Conservation (phyloP, 148 eudicot species). For the Suaeda aralocaspica region DNA sequence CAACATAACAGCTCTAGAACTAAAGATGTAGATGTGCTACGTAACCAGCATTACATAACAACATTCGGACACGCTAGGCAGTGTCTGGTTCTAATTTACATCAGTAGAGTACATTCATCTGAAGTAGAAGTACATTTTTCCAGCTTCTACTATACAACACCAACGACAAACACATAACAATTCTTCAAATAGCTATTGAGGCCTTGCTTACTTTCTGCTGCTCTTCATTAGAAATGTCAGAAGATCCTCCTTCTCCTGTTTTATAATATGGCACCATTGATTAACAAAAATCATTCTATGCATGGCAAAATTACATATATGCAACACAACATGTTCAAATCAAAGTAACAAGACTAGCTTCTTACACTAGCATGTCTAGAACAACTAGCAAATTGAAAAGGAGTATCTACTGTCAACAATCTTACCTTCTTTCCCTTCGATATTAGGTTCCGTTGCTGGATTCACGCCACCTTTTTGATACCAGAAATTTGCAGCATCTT, state of each 20-base stretch:
- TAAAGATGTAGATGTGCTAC: background rate
- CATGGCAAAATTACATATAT: background rate
- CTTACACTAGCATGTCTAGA: no score
- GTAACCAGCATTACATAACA: background rate
- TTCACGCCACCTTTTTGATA: conserved; percentile 40
- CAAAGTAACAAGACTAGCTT: no score
- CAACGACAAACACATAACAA: background rate
- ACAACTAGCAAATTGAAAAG: no score
- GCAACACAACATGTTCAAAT: background rate
- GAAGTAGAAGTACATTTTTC: background rate
- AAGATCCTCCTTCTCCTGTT: conserved; percentile 9
- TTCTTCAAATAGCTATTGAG: background rate
- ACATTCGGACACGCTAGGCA: background rate
- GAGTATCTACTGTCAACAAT: no score
- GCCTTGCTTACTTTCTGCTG: background rate
- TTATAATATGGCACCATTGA: background rate
- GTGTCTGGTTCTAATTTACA: no score
- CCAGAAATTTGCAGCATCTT: conserved; percentile 45
- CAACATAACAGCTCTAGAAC: background rate
- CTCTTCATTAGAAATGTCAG: background rate
- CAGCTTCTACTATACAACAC: background rate
- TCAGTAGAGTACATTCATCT: no score
- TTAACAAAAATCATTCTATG: background rate
- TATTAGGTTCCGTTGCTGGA: conserved; percentile 10
- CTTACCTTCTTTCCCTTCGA: conserved; percentile 15